Evolutionary conservation across 2,329 filamentous ascomycete genomes (phyloP), one percentile per base, ranked within the genome.

Genomic region (Colletotrichum lindemuthianum): DNA sequence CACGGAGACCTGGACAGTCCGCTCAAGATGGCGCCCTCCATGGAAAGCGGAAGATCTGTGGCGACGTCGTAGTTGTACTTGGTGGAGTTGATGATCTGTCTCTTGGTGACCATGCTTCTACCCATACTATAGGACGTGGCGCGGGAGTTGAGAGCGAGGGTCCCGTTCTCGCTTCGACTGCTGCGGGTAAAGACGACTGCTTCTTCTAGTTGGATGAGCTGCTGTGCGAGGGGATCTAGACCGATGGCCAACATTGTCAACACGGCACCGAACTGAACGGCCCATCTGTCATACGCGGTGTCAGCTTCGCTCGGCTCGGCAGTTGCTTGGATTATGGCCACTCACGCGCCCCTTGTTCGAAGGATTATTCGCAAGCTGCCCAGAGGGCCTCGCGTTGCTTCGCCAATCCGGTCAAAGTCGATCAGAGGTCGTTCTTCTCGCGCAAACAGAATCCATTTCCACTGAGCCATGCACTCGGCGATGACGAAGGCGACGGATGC

Each of bases 1-100:
- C 37, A 66, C 2, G 67, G 40, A 0, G 59, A 49, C 5, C 43
- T 47, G 3, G 50, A 60, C 3, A 60, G 41, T 1, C 66, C 60
- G 4, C 50, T 58, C 12, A 69, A n/a, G 1, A 70, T 69, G 53
- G 52, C 33, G 13, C 58, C 58, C 13, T 60, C 15, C 58, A 56
- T 60, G 3, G 51, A 60, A 0, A 40, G 44, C 2, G 44, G 51
- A 1, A 55, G 24, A 11, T 45, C 36, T 1, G 59, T 60, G 1
- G 51, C 32, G 3, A 57, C 44, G 13, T 24, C 24, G 41, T 36
- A 37, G 3, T 58, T 36, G 24, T 9, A 50, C 6, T 8, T 37
- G 47, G 33, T 47, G 7, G 41, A 55, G n/a, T 55, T 55, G 36
- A 40, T 15, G 15, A 12, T 24, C 15, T 36, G 45, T n/a, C 37